A percentile compares a stretch with the other conserved stretches of the same genome.
phyloP scores from a whole-genome alignment of 306 rosid genomes.

The Albizia julibrissin region DNA sequence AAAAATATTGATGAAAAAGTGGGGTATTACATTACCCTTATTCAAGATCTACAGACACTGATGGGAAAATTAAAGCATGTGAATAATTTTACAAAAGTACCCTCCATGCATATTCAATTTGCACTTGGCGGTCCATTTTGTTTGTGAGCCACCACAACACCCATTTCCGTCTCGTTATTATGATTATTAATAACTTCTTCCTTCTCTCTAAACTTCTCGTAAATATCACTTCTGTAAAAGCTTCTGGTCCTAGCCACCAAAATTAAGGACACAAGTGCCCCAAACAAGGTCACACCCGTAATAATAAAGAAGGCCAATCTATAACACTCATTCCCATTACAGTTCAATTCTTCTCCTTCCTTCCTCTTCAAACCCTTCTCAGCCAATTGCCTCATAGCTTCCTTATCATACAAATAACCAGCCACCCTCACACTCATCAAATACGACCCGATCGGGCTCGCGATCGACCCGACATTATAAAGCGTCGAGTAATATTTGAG shows the following conservation, averaged over 20 bases:
- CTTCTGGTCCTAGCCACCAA: constrained; percentile 51
- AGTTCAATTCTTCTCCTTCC: constrained; percentile 47
- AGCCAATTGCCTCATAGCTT: constrained; percentile 42
- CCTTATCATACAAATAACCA: constrained; percentile 48
- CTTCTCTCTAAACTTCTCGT: constrained; percentile 46
- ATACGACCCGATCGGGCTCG: constrained; percentile 65
- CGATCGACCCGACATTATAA: constrained; percentile 71
- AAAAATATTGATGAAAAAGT: too few relatives aligned
- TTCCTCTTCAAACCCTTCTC: constrained; percentile 35
- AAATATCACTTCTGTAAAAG: constrained; percentile 52
- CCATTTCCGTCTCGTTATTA: constrained; percentile 27
- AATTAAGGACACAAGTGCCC: constrained; percentile 48
- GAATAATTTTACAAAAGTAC: not conserved
- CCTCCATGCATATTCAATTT: not conserved
- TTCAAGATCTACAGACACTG: not conserved
- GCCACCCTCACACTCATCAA: constrained; percentile 46
- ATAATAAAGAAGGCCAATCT: constrained; percentile 49
- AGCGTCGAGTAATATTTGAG: constrained; percentile 70
- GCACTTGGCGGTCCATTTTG: constrained; percentile 4
- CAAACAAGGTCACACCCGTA: constrained; percentile 42
- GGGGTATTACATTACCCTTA: too few relatives aligned
- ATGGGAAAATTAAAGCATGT: not conserved
- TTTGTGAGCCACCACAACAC: constrained; percentile 3
- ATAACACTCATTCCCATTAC: constrained; percentile 47
- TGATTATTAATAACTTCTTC: not conserved